A percentile compares a stretch with the other conserved stretches of the same genome.
Evolutionary conservation across 169 alveolate species (phyloP).

Genomic region (Plasmodium vinckei): DNA sequence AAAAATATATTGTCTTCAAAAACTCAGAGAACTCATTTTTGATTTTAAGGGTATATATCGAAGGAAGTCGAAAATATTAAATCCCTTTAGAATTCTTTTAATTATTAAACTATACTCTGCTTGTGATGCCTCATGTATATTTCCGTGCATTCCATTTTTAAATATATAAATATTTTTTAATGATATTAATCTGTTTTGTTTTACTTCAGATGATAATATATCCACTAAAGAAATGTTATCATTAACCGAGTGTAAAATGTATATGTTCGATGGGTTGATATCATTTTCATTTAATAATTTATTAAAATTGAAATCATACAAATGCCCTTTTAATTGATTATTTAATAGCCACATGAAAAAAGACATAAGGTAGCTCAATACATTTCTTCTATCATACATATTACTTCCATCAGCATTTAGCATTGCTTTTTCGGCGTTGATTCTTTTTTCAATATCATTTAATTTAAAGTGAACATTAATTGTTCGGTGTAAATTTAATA

Average conservation of each 20-base stretch:
- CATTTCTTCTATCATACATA: conserved; percentile 36
- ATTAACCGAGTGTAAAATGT: conserved; percentile 45
- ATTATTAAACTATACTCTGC: conserved; percentile 30
- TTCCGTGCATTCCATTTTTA: conserved; percentile 65
- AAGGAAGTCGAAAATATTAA: conserved; percentile 47
- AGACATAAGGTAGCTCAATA: conserved; percentile 43
- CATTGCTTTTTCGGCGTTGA: conserved; percentile 35
- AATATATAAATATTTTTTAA: conserved; percentile 59
- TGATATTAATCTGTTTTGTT: conserved; percentile 45
- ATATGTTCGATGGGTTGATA: conserved; percentile 64
- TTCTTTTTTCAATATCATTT: conserved; percentile 45
- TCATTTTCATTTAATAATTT: conserved; percentile 54
- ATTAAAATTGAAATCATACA: conserved; percentile 61
- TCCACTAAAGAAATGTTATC: conserved; percentile 62
- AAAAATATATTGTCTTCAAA: neutral
- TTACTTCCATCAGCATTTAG: conserved; percentile 14
- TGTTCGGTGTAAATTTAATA: conserved; percentile 65
- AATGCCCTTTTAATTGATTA: conserved; percentile 71
- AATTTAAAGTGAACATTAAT: conserved; percentile 54
- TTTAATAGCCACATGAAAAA: conserved; percentile 72
- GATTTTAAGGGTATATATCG: conserved; percentile 61
- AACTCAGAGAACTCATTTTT: conserved; percentile 30
- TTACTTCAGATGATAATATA: conserved; percentile 42
- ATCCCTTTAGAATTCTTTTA: conserved; percentile 69
- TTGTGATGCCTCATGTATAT: conserved; percentile 56